Evolutionary conservation across 805 yeast species (phyloP), one percentile per base, ranked within the genome.

Genomic region (Peterozyma xylosa): DNA sequence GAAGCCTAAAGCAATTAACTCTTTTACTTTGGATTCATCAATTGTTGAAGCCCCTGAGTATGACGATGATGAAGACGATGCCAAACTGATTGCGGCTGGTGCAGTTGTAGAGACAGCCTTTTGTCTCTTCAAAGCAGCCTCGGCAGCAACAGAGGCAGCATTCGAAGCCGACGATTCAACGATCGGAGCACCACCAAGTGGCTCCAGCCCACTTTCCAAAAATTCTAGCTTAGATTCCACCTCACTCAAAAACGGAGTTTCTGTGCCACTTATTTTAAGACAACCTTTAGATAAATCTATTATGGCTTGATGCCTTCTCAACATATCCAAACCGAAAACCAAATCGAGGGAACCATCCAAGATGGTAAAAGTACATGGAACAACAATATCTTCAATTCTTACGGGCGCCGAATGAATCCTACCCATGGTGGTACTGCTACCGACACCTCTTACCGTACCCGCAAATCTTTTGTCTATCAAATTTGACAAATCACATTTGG

Each of bases 361-460:
- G 2, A 86, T 85, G 1, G 81, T 77, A 54, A 86, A 80, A 39
- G 82, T 71, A 53, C 88, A 80, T 3, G 88, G 82, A 46, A 82
- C 71, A 55, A 64, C 77, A 11, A 73, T 69, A 37, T 68, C 72
- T 13, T 86, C 96, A 37, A 93, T 79, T 51, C 80, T 81, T 35
- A 93, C 72, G 15, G 95, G 95, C 0, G 88, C 95, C 50, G 87
- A 80, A 59, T 93, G 98, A 35, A 93, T 83, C 48, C 86, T 72
- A 2, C 99, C 99, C 30, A 80, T 58, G 40, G 89, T 86, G 47
- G 76, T 71, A 17, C 84, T 79, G 1, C 80, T 72, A 1, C 99
- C 99, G 11, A 93, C 97, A 38, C 99, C 99, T 43, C 78, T 68
- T 1, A 96, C 97, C 55, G 79, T 79, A 17, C 96, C 96, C 37